Base-by-base conservation (phyloP, 805 yeast genomes). In the Schizosaccharomyces lindneri region DNA sequence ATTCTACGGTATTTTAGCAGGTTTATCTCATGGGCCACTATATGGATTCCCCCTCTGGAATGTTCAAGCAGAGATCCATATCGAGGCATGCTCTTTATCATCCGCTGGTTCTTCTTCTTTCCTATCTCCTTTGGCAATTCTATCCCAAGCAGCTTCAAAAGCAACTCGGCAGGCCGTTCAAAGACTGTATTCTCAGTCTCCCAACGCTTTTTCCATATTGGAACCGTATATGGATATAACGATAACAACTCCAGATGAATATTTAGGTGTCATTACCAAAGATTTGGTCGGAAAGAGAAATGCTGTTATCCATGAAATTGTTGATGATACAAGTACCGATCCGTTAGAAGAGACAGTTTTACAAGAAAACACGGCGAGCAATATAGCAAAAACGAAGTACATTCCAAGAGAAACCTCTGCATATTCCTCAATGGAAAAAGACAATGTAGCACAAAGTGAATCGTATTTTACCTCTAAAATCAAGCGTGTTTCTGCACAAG, bases 221-320 rank as follows among this genome's bases (percentile, higher is more conserved):
- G 97, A 93, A 71, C 98, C 98, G 0, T 76, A 85, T 36, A 90
- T 93, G 97, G 75, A 78, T 43, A 82, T 88, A 4, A 75, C 75
- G 6, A 81, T 93, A 0, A 78, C 76, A 61, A 83, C 83, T 1
- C 77, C 77, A 62, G 84, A 87, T 39, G 83, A 79, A 62, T 85
- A 84, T 63, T 71, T 90, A 65, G 97, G 97, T 24, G 76, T 76
- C 43, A 93, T 93, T 0, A 78, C 87, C 48, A 94, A 87, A 66
- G 98, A 93, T 69, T 72, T 93, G 61, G 82, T 87, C 55, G 81
- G 86, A 39, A 78, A 83, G 15, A 78, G 97, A 64, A 81, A 83
- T 57, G 97, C 95, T 1, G 75, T 74, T 1, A 86, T 93, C 55
- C 68, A 76, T 3, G 79, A 85, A 2, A 80, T 93, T 55, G 68